Conservation (phyloP, 768 basidiomycete genomes). For the Termitomyces titanicus region DNA sequence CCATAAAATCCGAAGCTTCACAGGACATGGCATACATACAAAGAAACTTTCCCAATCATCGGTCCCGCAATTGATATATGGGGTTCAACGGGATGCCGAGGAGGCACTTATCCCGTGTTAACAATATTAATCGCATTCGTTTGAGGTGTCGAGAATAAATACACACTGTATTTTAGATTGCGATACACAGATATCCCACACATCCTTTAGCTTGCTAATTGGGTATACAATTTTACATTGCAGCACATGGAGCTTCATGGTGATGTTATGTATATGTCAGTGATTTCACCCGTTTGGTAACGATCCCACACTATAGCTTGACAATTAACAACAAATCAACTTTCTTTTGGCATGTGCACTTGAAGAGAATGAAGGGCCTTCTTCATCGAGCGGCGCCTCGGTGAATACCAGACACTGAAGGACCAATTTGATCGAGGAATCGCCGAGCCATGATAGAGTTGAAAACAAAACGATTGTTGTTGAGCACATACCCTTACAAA, state of each 20-base stretch:
- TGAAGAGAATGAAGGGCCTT: too few relatives aligned
- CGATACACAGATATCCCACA: neutral
- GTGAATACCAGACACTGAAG: too few relatives aligned
- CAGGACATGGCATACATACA: neutral
- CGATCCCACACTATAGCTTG: neutral
- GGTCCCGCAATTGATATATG: conserved; percentile 4
- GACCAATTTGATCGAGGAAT: too few relatives aligned
- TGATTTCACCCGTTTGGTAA: neutral
- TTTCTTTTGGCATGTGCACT: too few relatives aligned
- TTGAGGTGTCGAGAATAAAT: neutral
- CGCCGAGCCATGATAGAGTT: conserved; percentile 18
- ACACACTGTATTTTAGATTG: neutral
- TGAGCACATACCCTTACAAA: neutral
- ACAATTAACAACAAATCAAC: neutral
- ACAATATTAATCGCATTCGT: neutral
- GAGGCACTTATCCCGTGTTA: neutral
- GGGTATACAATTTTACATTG: neutral
- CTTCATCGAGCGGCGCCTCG: too few relatives aligned
- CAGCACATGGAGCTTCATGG: neutral
- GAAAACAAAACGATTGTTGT: neutral
- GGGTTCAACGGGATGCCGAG: conserved; percentile 6
- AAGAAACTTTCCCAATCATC: conserved; percentile 4
- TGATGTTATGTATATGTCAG: neutral
- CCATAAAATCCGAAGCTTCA: neutral
- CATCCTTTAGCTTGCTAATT: neutral